Evolutionary conservation across 352 stramenopile species (phyloP).

Genomic region (Thraustochytrium sp.): DNA sequence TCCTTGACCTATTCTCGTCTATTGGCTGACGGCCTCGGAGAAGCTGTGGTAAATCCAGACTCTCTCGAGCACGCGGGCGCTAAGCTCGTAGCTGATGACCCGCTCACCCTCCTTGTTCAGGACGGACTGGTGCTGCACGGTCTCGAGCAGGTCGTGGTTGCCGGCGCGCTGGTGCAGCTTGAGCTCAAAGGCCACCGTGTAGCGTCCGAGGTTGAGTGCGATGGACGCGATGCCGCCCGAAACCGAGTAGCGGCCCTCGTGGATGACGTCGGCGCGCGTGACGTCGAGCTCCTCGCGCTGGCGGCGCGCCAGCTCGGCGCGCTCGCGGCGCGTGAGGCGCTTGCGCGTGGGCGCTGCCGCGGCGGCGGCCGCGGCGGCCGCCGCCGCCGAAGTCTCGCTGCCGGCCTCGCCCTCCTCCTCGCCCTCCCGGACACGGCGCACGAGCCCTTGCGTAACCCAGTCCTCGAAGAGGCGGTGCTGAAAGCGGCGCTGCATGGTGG

Average conservation of each 20-base stretch:
- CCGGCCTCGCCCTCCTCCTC: neutral
- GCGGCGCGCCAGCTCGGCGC: neutral
- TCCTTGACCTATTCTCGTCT: too few species aligned
- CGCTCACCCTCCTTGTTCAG: constrained; percentile 10
- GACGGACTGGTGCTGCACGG: constrained; percentile 19
- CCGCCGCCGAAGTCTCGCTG: neutral
- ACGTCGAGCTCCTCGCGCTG: constrained; percentile 2
- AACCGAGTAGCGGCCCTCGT: neutral
- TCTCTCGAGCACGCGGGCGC: neutral
- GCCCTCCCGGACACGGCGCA: neutral
- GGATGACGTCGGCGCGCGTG: neutral
- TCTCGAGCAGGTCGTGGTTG: neutral
- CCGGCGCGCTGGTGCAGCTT: constrained; percentile 18
- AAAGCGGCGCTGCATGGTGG: neutral
- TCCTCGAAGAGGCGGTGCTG: constrained; percentile 25
- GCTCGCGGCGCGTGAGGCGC: neutral
- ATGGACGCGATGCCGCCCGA: neutral
- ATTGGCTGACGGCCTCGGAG: too few species aligned
- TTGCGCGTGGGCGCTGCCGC: neutral
- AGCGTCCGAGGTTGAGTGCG: constrained; percentile 6
- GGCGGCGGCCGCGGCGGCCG: neutral
- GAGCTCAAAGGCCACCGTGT: constrained; percentile 18
- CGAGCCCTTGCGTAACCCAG: neutral
- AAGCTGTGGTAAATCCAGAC: constrained; percentile 19
- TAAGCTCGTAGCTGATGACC: constrained; percentile 1